Evolutionary conservation across 495 filamentous ascomycete genomes (phyloP), one percentile per base, ranked within the genome.

Genomic region (Sporormia fimetaria): DNA sequence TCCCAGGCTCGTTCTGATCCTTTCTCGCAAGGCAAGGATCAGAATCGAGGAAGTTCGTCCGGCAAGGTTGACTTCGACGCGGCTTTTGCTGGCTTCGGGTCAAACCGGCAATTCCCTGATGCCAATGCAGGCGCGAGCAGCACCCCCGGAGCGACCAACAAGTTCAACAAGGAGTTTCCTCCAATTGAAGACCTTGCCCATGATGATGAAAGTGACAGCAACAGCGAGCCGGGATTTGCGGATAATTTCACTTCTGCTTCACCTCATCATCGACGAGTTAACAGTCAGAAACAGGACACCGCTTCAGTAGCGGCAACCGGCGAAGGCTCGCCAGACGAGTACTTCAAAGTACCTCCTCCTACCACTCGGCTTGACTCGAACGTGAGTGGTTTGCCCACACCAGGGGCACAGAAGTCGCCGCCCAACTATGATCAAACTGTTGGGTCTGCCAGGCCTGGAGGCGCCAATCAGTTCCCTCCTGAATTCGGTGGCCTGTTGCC

Each of bases 211-310:
- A 74, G 72, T 21, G 76, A 83, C 42, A 79, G 69, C 41, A 85
- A 87, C 23, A 85, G 80, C 42, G 84, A 82, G 27, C 77, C 67
- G 30, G 82, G 87, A 0, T 98, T 96, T 55, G 87, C 87, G 40
- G 88, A 98, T 56, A 78, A 94, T 53, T 95, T 96, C 52, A 78
- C 82, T 3, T 74, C 83, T 31, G 70, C 69, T 12, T 81, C 77
- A 17, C 80, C 85, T 14, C 62, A 62, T 14, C 69, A 73, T 37
- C 31, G 23, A 20, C 41, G 29, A 38, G 32, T 30, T 25, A 35
- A n/a, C n/a, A 34, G 24, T 16, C 29, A 16, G 14, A 22, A 18
- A 30, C n/a, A 9, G 21, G n/a, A 21, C 35, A 33, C 23, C 8
- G 14, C 8, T 22, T 32, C 27, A 24, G 25, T 6, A 17, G 16